phyloP scores from a whole-genome alignment of 2,329 filamentous ascomycete genomes.

The Alternaria hordeiaustralica region DNA sequence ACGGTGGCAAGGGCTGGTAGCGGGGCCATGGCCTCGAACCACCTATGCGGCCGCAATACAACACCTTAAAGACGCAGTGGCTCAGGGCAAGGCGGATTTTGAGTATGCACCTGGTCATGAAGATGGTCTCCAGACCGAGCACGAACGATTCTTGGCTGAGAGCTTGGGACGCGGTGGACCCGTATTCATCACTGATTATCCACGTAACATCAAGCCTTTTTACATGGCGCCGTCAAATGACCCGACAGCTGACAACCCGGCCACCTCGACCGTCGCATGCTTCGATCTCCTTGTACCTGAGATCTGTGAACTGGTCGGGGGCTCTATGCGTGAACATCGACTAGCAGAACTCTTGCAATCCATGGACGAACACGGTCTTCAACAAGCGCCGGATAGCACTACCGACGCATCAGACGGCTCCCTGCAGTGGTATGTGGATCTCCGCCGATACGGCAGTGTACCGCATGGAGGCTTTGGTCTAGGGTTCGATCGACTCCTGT shows the following conservation, averaged over 20 bases:
- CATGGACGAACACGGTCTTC: constrained; percentile 73
- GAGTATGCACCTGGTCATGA: constrained; percentile 73
- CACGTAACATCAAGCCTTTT: constrained; percentile 87
- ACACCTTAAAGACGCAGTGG: constrained; percentile 66
- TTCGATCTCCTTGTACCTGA: constrained; percentile 90
- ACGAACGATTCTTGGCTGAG: constrained; percentile 86
- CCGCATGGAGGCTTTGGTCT: constrained; percentile 91
- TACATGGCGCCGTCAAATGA: constrained; percentile 70
- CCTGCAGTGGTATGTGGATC: constrained; percentile 85
- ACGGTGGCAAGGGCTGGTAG: constrained; percentile 74
- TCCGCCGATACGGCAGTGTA: constrained; percentile 88
- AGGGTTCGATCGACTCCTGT: constrained; percentile 85
- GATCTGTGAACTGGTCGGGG: constrained; percentile 84
- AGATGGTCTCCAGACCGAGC: constrained; percentile 82
- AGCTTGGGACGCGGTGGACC: constrained; percentile 69
- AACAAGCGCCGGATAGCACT: constrained; percentile 38
- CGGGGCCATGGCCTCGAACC: constrained; percentile 83
- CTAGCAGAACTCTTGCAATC: constrained; percentile 69
- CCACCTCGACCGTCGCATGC: constrained; percentile 73
- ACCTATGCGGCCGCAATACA: constrained; percentile 82
- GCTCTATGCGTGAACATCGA: constrained; percentile 87
- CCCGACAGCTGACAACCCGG: constrained; percentile 13
- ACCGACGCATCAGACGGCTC: constrained; percentile 32
- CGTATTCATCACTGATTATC: constrained; percentile 93
- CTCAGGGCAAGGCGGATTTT: constrained; percentile 62